Conservation (phyloP, 352 stramenopile species). For the Phytophthora ramorum region DNA sequence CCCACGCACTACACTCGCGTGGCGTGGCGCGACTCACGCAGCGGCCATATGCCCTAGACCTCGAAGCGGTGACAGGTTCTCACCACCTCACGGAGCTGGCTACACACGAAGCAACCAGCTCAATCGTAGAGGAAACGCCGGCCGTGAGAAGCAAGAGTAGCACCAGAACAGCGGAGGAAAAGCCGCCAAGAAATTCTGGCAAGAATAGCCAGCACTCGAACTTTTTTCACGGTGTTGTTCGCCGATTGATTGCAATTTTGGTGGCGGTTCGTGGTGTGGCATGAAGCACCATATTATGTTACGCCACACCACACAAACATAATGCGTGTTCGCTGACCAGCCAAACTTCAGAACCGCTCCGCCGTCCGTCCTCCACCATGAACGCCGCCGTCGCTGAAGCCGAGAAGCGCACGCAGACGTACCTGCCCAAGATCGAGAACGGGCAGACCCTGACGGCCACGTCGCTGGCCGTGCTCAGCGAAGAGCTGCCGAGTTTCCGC, state of each 20-base stretch:
- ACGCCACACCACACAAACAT: neutral
- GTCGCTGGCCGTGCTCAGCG: slow-evolving; percentile 52
- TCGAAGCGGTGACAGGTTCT: no score
- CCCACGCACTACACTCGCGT: slow-evolving; percentile 18
- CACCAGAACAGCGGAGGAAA: neutral
- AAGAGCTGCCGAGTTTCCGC: slow-evolving; percentile 49
- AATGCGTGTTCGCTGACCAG: slow-evolving; percentile 25
- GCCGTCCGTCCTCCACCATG: slow-evolving; percentile 33
- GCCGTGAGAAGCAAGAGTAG: slow-evolving; percentile 2
- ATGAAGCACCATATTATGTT: slow-evolving; percentile 6
- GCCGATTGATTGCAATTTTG: neutral
- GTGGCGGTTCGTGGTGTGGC: neutral
- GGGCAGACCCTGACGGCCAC: slow-evolving; percentile 54
- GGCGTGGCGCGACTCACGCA: slow-evolving; percentile 13
- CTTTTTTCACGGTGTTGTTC: slow-evolving; percentile 8
- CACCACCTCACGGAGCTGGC: neutral
- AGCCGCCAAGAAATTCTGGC: slow-evolving; percentile 4
- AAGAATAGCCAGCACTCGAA: neutral
- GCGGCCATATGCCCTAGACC: slow-evolving; percentile 2
- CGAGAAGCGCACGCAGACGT: slow-evolving; percentile 74
- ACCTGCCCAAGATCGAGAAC: slow-evolving; percentile 66
- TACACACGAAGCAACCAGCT: no score
- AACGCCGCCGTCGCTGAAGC: slow-evolving; percentile 52
- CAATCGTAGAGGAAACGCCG: no score
- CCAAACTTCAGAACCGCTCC: neutral